Base-by-base conservation (phyloP, 192 early-diverging fungal species). In the Spizellomyces punctatus region DNA sequence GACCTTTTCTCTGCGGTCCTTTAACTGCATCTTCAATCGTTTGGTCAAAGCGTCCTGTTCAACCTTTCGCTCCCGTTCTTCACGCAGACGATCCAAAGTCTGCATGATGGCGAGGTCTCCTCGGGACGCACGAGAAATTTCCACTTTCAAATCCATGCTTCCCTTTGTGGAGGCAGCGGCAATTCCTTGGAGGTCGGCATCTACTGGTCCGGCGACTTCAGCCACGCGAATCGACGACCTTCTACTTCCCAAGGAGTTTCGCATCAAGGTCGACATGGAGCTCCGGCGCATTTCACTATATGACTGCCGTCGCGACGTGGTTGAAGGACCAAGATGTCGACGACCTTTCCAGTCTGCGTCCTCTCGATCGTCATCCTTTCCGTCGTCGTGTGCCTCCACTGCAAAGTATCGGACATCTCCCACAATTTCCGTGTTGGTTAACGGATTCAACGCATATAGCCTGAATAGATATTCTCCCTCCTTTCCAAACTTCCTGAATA, bases 381-480 rank as follows among this genome's bases (percentile, higher is more conserved):
- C 27, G n/a, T 68, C 47, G 10, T 49, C 64, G 16, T 16, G 43
- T 42, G 42, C 58, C 50, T 50, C 22, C 36, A 89, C 79, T 57
- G 88, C 84, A 71, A 84, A 89, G 65, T 89, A 88, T 63, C 80
- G 78, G n/a, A 89, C 87, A 64, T 88, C 83, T 19, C 87, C 87
- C 56, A 89, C 87, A 54, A 89, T 89, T 61, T 89, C 87, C 9
- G 87, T 86, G 69, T 89, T 89, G 4, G 86, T 88, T 17, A 89
- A 69, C 42, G 87, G 87, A 66, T 89, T 89, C 42, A 89, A 77
- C 19, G 87, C 87, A 56, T 88, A 82, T 14, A 89, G 66, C 21
- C 87, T 71, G 22, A 89, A 88, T 17, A 88, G 69, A 56, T 87
- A 81, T 74, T 89, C 87, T 64, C 82, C 79, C 10, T 88, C 62